phyloP scores from a whole-genome alignment of 495 filamentous ascomycete species.

The Opeltia flavorubescens region DNA sequence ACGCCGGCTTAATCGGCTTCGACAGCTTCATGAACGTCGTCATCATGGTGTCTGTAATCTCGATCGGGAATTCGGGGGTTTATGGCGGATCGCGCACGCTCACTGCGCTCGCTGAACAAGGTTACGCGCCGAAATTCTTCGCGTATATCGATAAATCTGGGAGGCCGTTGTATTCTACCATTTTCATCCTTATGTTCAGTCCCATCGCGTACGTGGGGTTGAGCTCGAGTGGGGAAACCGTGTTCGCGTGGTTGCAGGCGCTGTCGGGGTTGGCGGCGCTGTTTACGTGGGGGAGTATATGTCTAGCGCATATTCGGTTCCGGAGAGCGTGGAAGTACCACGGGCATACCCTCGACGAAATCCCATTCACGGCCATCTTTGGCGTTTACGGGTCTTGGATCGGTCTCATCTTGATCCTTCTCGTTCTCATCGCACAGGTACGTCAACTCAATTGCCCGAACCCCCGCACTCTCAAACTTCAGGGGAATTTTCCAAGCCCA shows the following conservation, averaged over 20 bases:
- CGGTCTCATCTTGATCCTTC: conserved; percentile 41
- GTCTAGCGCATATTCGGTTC: conserved; percentile 43
- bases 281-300: conserved; percentile 43
- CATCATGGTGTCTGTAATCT: conserved; percentile 28
- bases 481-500: background rate
- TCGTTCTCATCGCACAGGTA: conserved; percentile 38
- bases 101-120: conserved; percentile 45
- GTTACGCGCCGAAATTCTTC: conserved; percentile 44
- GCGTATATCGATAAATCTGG: conserved; percentile 44
- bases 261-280: conserved; percentile 40
- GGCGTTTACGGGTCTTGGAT: conserved; percentile 54
- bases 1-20: conserved; percentile 34
- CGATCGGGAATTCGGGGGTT: conserved; percentile 42
- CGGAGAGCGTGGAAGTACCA: conserved; percentile 48
- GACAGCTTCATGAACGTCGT: conserved; percentile 17
- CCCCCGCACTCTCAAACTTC: no score
- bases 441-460: no score
- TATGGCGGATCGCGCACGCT: conserved; percentile 52
- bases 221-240: conserved; percentile 22
- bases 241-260: conserved; percentile 49
- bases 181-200: conserved; percentile 32
- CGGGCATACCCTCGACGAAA: conserved; percentile 50
- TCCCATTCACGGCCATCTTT: conserved; percentile 49
- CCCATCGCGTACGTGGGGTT: conserved; percentile 43
- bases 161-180: conserved; percentile 38